Evolutionary conservation across 2,329 filamentous ascomycete species (phyloP).

Genomic region (Zelopaecilomyces penicillatus): DNA sequence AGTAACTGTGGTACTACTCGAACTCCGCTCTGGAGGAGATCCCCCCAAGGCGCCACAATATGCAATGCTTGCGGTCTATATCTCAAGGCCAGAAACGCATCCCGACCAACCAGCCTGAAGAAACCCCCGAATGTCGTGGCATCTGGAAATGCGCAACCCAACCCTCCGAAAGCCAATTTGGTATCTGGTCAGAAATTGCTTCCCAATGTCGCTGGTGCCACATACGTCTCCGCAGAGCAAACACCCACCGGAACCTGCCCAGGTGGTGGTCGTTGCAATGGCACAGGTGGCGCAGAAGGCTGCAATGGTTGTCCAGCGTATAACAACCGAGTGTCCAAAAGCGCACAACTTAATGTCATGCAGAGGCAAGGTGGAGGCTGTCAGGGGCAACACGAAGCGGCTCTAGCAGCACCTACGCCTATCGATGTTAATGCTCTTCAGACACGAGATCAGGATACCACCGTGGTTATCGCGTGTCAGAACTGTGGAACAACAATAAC

Average conservation of each 20-base stretch:
- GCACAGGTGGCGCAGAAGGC: conserved; percentile 87
- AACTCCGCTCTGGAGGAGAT: conserved; percentile 90
- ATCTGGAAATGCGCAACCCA: conserved; percentile 34
- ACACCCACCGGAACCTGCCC: conserved; percentile 81
- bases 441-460: conserved; percentile 21
- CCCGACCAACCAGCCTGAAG: conserved; percentile 84
- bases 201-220: conserved; percentile 44
- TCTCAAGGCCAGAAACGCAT: conserved; percentile 83
- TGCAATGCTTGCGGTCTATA: conserved; percentile 98
- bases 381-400: conserved; percentile 16
- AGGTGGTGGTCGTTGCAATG: conserved; percentile 89
- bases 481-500: conserved; percentile 97
- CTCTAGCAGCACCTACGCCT: conserved; percentile 20
- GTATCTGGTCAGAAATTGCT: conserved; percentile 31
- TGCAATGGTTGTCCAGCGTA: conserved; percentile 95
- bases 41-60: conserved; percentile 86
- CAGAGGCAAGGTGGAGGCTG: conserved; percentile 34
- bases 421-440: conserved; percentile 28
- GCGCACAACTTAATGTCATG: conserved; percentile 58
- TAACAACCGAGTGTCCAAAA: conserved; percentile 93
- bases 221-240: conserved; percentile 70
- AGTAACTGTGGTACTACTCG: conserved; percentile 94
- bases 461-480: conserved; percentile 76
- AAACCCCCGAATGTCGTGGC: conserved; percentile 52
- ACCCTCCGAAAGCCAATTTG: conserved; percentile 28